These are phyloP conservation scores for Colletotrichum euphorbiae DNA, from an alignment of 2,329 filamentous ascomycete species.

Conservation along the genomic window DNA sequence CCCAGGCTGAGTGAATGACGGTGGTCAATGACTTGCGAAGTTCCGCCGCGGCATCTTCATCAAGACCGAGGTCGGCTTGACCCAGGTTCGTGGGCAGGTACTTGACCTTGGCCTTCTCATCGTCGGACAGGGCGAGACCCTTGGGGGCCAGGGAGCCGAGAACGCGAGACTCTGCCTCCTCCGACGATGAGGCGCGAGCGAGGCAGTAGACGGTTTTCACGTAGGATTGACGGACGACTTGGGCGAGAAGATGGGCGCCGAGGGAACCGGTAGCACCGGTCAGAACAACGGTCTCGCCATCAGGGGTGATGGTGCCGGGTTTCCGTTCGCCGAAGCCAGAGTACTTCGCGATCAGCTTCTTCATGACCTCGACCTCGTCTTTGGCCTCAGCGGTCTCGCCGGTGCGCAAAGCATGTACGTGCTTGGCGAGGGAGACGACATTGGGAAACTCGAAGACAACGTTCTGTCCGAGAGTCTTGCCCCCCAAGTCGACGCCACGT, in stretches of 20 bases:
- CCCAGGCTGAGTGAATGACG: slow-evolving; percentile 64
- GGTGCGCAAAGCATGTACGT: slow-evolving; percentile 43
- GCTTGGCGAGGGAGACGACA: slow-evolving; percentile 49
- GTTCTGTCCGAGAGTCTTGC: slow-evolving; percentile 48
- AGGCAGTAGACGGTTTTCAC: slow-evolving; percentile 64
- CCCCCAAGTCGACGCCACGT: slow-evolving; percentile 51
- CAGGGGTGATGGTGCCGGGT: slow-evolving; percentile 42
- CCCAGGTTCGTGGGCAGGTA: slow-evolving; percentile 56
- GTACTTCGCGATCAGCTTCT: slow-evolving; percentile 52
- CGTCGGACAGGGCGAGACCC: slow-evolving; percentile 51
- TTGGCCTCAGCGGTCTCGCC: slow-evolving; percentile 33
- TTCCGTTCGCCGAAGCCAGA: slow-evolving; percentile 46
- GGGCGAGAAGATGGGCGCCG: slow-evolving; percentile 68
- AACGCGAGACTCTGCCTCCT: slow-evolving; percentile 48
- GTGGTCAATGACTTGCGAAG: slow-evolving; percentile 50
- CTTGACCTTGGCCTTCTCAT: slow-evolving; percentile 49
- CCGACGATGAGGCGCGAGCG: slow-evolving; percentile 55
- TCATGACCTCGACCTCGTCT: slow-evolving; percentile 49
- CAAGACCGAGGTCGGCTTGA: slow-evolving; percentile 54
- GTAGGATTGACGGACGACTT: slow-evolving; percentile 68
- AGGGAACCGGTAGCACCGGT: slow-evolving; percentile 73
- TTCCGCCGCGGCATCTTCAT: slow-evolving; percentile 42
- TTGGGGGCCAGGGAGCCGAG: slow-evolving; percentile 47
- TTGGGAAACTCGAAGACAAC: slow-evolving; percentile 57
- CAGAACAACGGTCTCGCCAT: slow-evolving; percentile 55